Evolutionary conservation across 352 stramenopile genomes (phyloP).

Genomic region (Chrysophaeum taylorii): DNA sequence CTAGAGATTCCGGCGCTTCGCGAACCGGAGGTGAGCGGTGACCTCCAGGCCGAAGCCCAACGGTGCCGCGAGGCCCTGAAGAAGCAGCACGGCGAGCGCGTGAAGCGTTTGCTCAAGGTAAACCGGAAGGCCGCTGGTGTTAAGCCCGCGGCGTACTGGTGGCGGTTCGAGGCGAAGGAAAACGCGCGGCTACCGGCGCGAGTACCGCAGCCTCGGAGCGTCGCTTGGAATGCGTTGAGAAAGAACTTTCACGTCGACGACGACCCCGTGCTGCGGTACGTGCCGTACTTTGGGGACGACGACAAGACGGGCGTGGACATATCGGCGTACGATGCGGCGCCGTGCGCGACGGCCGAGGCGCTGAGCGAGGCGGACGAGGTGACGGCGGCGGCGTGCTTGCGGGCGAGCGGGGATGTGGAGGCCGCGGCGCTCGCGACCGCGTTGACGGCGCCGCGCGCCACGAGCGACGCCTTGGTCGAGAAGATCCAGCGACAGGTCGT

Average conservation of each 20-base stretch:
- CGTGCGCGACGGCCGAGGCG: slow-evolving; percentile 11
- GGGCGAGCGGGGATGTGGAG: neutral
- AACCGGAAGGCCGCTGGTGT: too few relatives aligned
- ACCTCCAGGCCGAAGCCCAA: too few relatives aligned
- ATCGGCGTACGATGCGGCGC: slow-evolving; percentile 9
- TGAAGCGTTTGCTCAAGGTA: too few relatives aligned
- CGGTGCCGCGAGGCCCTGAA: too few relatives aligned
- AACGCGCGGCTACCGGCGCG: too few relatives aligned
- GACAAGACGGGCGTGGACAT: slow-evolving; percentile 64
- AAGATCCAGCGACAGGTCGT: too few relatives aligned
- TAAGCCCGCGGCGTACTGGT: too few relatives aligned
- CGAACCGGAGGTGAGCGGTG: too few relatives aligned
- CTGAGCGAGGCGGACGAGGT: neutral
- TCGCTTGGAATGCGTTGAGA: slow-evolving; percentile 30
- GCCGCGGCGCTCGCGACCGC: neutral
- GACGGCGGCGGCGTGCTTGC: neutral
- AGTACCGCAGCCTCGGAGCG: neutral
- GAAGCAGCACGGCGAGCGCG: too few relatives aligned
- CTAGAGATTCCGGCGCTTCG: too few relatives aligned
- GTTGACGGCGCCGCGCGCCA: neutral
- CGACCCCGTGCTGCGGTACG: slow-evolving; percentile 65
- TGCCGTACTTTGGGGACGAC: slow-evolving; percentile 81
- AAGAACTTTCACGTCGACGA: slow-evolving; percentile 72
- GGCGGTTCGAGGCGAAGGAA: too few relatives aligned
- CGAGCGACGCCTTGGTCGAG: too few relatives aligned